These are phyloP conservation scores for Ophiostoma himal-ulmi DNA, from an alignment of 2,329 filamentous ascomycete species.

Conservation along the genomic window DNA sequence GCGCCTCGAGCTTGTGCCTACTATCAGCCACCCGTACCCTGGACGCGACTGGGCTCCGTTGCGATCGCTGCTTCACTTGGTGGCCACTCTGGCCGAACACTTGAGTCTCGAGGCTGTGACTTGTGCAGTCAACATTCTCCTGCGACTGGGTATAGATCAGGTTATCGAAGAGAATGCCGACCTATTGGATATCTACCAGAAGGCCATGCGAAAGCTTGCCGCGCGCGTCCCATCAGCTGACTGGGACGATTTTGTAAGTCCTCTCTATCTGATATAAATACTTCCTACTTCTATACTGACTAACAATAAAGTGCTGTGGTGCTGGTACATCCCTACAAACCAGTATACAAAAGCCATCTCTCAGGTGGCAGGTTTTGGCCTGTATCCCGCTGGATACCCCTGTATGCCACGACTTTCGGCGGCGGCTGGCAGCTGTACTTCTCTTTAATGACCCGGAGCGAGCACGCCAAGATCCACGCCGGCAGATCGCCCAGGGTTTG, in stretches of 20 bases:
- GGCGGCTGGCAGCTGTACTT: conserved; percentile 60
- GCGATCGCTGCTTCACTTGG: conserved; percentile 39
- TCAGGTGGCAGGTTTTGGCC: conserved; percentile 54
- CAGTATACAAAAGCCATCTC: conserved; percentile 42
- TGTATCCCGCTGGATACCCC: conserved; percentile 51
- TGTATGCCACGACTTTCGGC: conserved; percentile 54
- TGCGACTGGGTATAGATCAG: conserved; percentile 52
- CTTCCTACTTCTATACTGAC: conserved; percentile 25
- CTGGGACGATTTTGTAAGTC: conserved; percentile 37
- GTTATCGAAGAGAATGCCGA: conserved; percentile 42
- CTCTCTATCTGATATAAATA: not conserved
- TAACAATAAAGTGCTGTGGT: conserved; percentile 39
- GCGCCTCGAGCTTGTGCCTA: conserved; percentile 24
- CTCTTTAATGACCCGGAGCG: conserved; percentile 49
- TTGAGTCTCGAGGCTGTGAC: conserved; percentile 35
- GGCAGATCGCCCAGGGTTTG: conserved; percentile 39
- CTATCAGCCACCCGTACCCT: conserved; percentile 28
- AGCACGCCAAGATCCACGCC: conserved; percentile 37
- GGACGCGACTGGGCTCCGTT: conserved; percentile 43
- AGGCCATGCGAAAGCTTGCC: conserved; percentile 41
- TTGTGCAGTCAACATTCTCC: conserved; percentile 42
- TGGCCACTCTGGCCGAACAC: conserved; percentile 35
- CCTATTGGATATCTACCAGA: conserved; percentile 38
- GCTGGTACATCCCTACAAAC: conserved; percentile 44
- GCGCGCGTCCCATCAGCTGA: conserved; percentile 36